These are phyloP conservation scores for Macroventuria anomochaeta DNA, from an alignment of 2,329 filamentous ascomycete genomes.

Conservation along the genomic window DNA sequence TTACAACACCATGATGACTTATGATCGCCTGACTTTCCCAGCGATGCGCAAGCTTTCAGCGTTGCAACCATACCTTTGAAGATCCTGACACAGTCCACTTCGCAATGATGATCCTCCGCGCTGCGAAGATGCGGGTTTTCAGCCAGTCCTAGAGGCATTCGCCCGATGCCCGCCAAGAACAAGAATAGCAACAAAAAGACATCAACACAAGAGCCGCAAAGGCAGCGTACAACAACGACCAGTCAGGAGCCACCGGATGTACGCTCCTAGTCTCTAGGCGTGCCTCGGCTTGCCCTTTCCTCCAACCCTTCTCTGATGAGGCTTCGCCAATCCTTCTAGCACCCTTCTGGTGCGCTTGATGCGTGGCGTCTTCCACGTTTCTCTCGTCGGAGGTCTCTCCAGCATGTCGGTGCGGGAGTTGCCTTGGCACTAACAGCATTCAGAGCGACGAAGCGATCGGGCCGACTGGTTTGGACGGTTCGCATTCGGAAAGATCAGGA, in stretches of 20 bases:
- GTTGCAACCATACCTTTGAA: background rate
- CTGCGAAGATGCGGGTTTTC: background rate
- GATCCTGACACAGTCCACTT: background rate
- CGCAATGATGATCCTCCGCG: background rate
- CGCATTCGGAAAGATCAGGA: background rate
- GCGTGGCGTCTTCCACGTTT: background rate
- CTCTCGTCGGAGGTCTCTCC: slow-evolving; percentile 4
- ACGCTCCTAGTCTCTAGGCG: background rate
- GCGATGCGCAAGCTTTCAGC: background rate
- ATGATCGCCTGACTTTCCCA: background rate
- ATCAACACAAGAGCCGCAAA: slow-evolving; percentile 2
- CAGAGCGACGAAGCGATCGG: background rate
- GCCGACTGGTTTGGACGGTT: background rate
- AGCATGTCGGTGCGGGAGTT: background rate
- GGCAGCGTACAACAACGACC: background rate
- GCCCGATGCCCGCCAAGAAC: slow-evolving; percentile 1
- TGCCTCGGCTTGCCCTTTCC: background rate
- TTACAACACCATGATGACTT: background rate
- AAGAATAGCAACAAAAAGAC: background rate
- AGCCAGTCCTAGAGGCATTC: background rate
- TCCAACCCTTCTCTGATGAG: background rate
- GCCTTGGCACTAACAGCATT: background rate
- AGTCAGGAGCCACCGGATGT: background rate
- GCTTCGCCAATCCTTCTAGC: slow-evolving; percentile 8
- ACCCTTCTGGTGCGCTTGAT: background rate